phyloP scores from a whole-genome alignment of 2,329 filamentous ascomycete species.

The Dothideomycetes sp. region DNA sequence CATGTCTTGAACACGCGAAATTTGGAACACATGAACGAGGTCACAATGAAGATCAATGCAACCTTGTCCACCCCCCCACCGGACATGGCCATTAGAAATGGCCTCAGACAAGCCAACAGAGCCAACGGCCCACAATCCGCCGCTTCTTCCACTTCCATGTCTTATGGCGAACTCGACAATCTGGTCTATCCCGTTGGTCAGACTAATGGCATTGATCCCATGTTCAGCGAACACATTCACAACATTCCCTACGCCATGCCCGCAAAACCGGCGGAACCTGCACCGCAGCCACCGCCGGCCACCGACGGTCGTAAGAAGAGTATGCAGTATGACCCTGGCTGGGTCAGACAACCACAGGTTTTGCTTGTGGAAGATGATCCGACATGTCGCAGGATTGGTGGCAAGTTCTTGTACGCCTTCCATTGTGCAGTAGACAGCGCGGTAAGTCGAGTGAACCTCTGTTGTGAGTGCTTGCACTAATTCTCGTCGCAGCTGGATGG shows the following conservation, averaged over 20 bases:
- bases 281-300: constrained; percentile 31
- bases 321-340: constrained; percentile 52
- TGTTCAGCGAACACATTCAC: constrained; percentile 87
- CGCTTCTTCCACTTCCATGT: constrained; percentile 42
- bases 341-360: constrained; percentile 64
- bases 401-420: constrained; percentile 58
- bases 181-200: constrained; percentile 87
- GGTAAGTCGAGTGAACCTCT: constrained; percentile 34
- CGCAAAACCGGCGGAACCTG: constrained; percentile 49
- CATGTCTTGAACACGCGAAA: constrained; percentile 55
- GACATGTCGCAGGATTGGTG: constrained; percentile 57
- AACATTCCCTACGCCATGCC: constrained; percentile 83
- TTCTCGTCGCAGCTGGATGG: constrained; percentile 58
- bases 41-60: constrained; percentile 45
- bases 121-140: constrained; percentile 35
- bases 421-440: constrained; percentile 55
- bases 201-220: constrained; percentile 86
- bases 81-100: constrained; percentile 40
- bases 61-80: constrained; percentile 49
- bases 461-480: constrained; percentile 21
- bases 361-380: constrained; percentile 79
- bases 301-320: constrained; percentile 52
- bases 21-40: constrained; percentile 56
- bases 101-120: constrained; percentile 34
- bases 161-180: constrained; percentile 52